A percentile compares a stretch with the other conserved stretches of the same genome.
phyloP scores from a whole-genome alignment of 495 filamentous ascomycete species.

The Aspergillus sclerotioniger region DNA sequence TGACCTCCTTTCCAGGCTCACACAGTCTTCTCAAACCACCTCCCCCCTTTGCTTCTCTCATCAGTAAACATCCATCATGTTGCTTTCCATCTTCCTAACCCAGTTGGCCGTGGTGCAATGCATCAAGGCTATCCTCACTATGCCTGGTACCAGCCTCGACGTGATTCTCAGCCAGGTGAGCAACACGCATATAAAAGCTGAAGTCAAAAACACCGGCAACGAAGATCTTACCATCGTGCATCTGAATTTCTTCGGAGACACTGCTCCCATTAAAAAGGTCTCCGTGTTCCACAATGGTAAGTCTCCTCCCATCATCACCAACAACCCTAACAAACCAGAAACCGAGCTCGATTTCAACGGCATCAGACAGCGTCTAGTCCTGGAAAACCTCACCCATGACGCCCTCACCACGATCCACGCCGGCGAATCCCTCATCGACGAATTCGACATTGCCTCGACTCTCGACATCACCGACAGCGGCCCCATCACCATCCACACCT shows the following conservation, averaged over 20 bases:
- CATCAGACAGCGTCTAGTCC: constrained; percentile 50
- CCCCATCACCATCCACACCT: constrained; percentile 46
- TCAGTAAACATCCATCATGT: constrained; percentile 10
- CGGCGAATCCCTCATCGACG: constrained; percentile 54
- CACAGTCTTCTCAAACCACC: too few species aligned
- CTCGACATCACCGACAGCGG: constrained; percentile 53
- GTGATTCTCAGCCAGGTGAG: constrained; percentile 52
- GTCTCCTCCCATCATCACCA: constrained; percentile 8
- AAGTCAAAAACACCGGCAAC: constrained; percentile 58
- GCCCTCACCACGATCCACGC: constrained; percentile 56
- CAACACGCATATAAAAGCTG: constrained; percentile 58
- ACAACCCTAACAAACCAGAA: constrained; percentile 27
- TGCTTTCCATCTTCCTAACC: constrained; percentile 14
- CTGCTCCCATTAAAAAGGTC: constrained; percentile 59
- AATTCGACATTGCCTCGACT: constrained; percentile 56
- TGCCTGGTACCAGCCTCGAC: constrained; percentile 42
- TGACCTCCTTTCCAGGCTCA: too few species aligned
- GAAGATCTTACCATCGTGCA: constrained; percentile 57
- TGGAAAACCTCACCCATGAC: constrained; percentile 43
- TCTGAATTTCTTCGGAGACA: constrained; percentile 61
- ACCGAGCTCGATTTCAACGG: constrained; percentile 56
- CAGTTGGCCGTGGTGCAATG: constrained; percentile 45
- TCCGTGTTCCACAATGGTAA: constrained; percentile 51
- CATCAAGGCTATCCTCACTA: constrained; percentile 39
- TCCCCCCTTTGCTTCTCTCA: too few species aligned